Conservation (phyloP, 2,329 filamentous ascomycete genomes). For the Neonectria faginata region DNA sequence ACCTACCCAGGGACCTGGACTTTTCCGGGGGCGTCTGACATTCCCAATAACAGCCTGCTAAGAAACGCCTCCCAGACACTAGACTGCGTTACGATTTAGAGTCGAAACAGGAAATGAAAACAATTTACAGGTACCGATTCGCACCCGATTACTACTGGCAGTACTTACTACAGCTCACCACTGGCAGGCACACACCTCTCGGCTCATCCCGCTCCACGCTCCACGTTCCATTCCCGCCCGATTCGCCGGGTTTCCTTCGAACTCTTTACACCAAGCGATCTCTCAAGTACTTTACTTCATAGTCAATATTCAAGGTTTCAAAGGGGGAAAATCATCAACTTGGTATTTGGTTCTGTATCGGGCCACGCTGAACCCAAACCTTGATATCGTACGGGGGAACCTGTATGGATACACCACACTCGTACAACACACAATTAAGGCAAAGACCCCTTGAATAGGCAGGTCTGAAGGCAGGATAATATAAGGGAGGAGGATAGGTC, state of each 20-base stretch:
- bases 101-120: not conserved
- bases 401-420: conserved; percentile 22
- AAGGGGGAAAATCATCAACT: not conserved
- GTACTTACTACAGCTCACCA: not conserved
- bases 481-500: not conserved
- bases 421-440: conserved; percentile 12
- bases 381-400: conserved; percentile 8
- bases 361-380: not conserved
- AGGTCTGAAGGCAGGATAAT: not conserved
- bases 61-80: not conserved
- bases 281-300: no score
- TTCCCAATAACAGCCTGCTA: not conserved
- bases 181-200: not conserved
- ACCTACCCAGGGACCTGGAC: not conserved
- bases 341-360: not conserved
- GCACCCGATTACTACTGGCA: not conserved
- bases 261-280: no score
- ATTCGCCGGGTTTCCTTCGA: not conserved
- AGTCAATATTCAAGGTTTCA: not conserved
- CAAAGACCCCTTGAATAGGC: not conserved
- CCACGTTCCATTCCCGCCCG: not conserved
- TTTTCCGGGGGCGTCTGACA: not conserved
- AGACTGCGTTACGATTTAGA: not conserved
- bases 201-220: not conserved
- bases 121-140: not conserved